phyloP scores from a whole-genome alignment of 805 yeast genomes.

The Wickerhamiella vanderwaltii region DNA sequence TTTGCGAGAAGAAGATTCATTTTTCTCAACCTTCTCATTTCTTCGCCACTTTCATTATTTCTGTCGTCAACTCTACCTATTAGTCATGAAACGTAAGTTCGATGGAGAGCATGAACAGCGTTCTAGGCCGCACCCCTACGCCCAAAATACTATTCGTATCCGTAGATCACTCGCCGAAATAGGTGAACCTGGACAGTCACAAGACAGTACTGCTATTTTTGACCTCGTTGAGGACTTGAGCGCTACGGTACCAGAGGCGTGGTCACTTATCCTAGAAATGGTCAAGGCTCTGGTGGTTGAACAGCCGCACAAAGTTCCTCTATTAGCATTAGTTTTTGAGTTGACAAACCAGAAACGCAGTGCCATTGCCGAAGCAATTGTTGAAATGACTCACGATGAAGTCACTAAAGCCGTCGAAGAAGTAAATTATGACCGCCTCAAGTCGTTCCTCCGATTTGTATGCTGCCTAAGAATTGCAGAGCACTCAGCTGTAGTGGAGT shows the following conservation, averaged over 20 bases:
- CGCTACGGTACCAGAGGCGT: slow-evolving; percentile 41
- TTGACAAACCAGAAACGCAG: slow-evolving; percentile 52
- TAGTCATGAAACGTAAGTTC: slow-evolving; percentile 10
- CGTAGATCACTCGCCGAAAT: slow-evolving; percentile 39
- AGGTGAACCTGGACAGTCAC: slow-evolving; percentile 39
- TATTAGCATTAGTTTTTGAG: slow-evolving; percentile 55
- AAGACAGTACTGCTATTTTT: slow-evolving; percentile 14
- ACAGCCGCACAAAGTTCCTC: slow-evolving; percentile 81
- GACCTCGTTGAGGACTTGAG: slow-evolving; percentile 20
- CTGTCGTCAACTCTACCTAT: too few species aligned
- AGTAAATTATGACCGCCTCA: slow-evolving; percentile 50
- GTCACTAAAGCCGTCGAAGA: slow-evolving; percentile 44
- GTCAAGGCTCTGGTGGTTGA: slow-evolving; percentile 61
- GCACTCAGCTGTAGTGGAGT: slow-evolving; percentile 36
- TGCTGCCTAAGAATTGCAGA: slow-evolving; percentile 53
- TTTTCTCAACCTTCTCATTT: too few species aligned
- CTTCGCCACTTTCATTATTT: too few species aligned
- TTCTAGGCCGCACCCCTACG: slow-evolving; percentile 1
- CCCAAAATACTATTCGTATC: slow-evolving; percentile 11
- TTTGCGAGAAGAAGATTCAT: too few species aligned
- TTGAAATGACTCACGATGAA: slow-evolving; percentile 56
- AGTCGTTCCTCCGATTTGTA: slow-evolving; percentile 57
- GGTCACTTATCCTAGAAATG: slow-evolving; percentile 48
- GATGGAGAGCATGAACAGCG: slow-evolving; percentile 5
- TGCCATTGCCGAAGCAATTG: slow-evolving; percentile 52